Evolutionary conservation across 2,329 filamentous ascomycete genomes (phyloP).

Genomic region (Fusarium graminum): DNA sequence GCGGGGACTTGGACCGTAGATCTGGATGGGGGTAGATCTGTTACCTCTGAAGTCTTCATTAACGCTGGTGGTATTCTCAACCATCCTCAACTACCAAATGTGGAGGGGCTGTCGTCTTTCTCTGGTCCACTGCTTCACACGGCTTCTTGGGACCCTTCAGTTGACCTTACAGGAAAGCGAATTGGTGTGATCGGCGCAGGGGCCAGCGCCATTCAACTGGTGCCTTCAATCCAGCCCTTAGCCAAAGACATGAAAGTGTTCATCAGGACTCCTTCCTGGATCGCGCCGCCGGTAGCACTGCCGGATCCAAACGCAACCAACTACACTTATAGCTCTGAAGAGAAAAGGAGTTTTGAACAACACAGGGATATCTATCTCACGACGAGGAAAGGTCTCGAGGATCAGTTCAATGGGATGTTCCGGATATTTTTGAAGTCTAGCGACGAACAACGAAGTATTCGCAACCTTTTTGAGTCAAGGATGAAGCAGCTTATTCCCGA

Average conservation of each 20-base stretch:
- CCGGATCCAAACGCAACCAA: conserved; percentile 54
- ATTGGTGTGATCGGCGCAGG: conserved; percentile 59
- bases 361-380: conserved; percentile 55
- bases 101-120: conserved; percentile 61
- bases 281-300: conserved; percentile 53
- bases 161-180: conserved; percentile 55
- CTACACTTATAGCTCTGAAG: conserved; percentile 58
- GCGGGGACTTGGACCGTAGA: too few relatives aligned
- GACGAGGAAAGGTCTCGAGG: conserved; percentile 60
- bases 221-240: conserved; percentile 59
- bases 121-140: conserved; percentile 65
- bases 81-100: conserved; percentile 65
- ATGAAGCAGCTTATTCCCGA: conserved; percentile 56
- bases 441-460: conserved; percentile 56
- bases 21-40: too few relatives aligned
- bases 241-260: conserved; percentile 62
- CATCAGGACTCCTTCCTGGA: conserved; percentile 64
- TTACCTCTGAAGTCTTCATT: conserved; percentile 60
- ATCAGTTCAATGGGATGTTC: conserved; percentile 61
- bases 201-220: conserved; percentile 61
- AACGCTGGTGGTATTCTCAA: conserved; percentile 64
- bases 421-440: conserved; percentile 60
- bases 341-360: conserved; percentile 56
- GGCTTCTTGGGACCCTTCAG: conserved; percentile 63
- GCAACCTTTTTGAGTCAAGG: conserved; percentile 43